phyloP scores from a whole-genome alignment of 805 yeast species.

The Maudiozyma bulderi region DNA sequence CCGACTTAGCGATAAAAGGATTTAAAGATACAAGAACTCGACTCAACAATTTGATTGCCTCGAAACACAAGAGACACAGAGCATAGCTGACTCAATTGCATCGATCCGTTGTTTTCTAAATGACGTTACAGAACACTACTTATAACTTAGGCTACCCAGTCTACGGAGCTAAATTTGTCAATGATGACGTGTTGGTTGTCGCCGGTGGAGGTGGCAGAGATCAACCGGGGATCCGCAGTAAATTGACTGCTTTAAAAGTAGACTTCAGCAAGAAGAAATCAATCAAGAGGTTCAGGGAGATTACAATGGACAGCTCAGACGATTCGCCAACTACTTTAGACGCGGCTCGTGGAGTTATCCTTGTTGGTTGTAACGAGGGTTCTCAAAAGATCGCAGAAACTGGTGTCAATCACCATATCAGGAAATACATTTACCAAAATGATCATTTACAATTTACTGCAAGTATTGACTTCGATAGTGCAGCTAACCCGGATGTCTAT shows the following conservation, averaged over 20 bases:
- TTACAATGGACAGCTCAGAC: slow-evolving; percentile 50
- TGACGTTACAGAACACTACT: slow-evolving; percentile 19
- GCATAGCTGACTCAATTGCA: neutral
- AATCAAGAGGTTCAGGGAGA: slow-evolving; percentile 54
- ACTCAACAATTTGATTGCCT: no score
- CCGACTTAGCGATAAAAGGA: no score
- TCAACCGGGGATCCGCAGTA: slow-evolving; percentile 78
- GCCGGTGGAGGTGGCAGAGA: slow-evolving; percentile 98
- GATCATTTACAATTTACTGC: slow-evolving; percentile 53
- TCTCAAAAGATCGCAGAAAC: slow-evolving; percentile 48
- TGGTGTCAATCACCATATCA: slow-evolving; percentile 53
- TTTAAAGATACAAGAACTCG: no score
- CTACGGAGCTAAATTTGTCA: slow-evolving; percentile 65
- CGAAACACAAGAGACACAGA: neutral
- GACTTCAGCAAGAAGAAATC: slow-evolving; percentile 40
- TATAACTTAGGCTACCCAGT: slow-evolving; percentile 60
- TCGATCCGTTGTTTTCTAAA: neutral
- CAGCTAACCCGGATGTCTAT: slow-evolving; percentile 44
- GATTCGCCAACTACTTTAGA: slow-evolving; percentile 87
- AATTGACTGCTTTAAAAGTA: slow-evolving; percentile 55
- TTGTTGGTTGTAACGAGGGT: slow-evolving; percentile 71
- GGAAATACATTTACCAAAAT: slow-evolving; percentile 53
- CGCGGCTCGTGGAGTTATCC: slow-evolving; percentile 35
- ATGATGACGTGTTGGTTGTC: slow-evolving; percentile 50
- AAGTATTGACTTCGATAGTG: slow-evolving; percentile 46